A percentile compares a stretch with the other conserved stretches of the same genome.
These are phyloP conservation scores for Coemansia sp. DNA, from an alignment of 192 early-diverging fungal species.

Conservation along the genomic window DNA sequence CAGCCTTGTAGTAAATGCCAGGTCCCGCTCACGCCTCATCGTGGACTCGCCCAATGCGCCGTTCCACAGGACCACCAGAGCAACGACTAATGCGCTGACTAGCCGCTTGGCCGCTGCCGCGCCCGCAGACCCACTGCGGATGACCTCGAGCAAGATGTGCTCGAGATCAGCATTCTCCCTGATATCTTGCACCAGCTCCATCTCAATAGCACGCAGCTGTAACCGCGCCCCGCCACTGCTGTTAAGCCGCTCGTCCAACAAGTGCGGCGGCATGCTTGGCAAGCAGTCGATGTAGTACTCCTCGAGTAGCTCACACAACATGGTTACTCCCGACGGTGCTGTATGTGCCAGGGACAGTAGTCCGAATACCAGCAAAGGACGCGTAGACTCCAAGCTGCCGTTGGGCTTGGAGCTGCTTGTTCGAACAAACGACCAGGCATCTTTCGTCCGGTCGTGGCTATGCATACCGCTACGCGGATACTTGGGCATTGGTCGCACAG, in stretches of 20 bases:
- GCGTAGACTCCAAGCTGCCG: not conserved
- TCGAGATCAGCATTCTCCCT: slow-evolving; percentile 37
- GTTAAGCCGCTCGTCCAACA: slow-evolving; percentile 37
- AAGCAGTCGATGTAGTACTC: slow-evolving; percentile 46
- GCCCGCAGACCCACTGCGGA: slow-evolving; percentile 10
- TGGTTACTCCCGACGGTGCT: slow-evolving; percentile 5
- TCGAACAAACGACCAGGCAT: slow-evolving; percentile 42
- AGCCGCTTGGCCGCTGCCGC: slow-evolving; percentile 14
- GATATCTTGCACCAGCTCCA: slow-evolving; percentile 48
- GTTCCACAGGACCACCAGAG: slow-evolving; percentile 43
- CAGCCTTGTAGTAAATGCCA: slow-evolving; percentile 33
- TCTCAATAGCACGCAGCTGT: slow-evolving; percentile 31
- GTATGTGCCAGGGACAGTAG: slow-evolving; percentile 21
- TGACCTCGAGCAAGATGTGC: slow-evolving; percentile 15
- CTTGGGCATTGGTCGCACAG: slow-evolving; percentile 40
- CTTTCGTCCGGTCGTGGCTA: slow-evolving; percentile 25
- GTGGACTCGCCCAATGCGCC: slow-evolving; percentile 43
- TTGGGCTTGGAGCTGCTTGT: not conserved
- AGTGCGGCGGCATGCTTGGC: slow-evolving; percentile 32
- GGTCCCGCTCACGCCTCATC: slow-evolving; percentile 21
- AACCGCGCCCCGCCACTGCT: not conserved
- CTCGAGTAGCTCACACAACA: slow-evolving; percentile 31
- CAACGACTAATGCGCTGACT: slow-evolving; percentile 39
- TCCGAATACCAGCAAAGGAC: slow-evolving; percentile 24
- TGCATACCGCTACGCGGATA: slow-evolving; percentile 45